Percentiles rank a stretch among this genome's conserved stretches.
Evolutionary conservation across 2,329 filamentous ascomycete genomes (phyloP).

Genomic region (Fusarium pseudocircinatum): DNA sequence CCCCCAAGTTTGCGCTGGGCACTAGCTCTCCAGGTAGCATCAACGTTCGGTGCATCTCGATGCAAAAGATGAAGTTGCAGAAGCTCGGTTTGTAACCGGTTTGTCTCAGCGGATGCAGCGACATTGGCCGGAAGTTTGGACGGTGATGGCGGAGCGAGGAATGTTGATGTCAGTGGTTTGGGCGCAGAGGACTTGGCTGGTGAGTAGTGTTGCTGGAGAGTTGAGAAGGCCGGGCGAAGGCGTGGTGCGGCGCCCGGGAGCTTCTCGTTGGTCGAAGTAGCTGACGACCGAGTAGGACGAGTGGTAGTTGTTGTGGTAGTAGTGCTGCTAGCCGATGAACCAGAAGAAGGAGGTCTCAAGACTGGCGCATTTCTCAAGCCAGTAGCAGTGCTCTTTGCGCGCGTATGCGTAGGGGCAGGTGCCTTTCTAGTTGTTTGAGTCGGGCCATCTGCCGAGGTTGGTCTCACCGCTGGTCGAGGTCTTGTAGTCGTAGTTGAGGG

Average conservation of each 20-base stretch:
- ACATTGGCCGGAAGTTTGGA: slow-evolving; percentile 70
- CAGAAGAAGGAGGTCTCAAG: slow-evolving; percentile 46
- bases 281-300: slow-evolving; percentile 25
- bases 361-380: slow-evolving; percentile 40
- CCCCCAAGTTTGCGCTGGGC: slow-evolving; percentile 59
- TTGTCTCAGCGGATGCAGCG: slow-evolving; percentile 66
- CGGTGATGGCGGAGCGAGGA: slow-evolving; percentile 68
- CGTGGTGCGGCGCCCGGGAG: slow-evolving; percentile 41
- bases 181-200: slow-evolving; percentile 69
- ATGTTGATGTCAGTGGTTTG: slow-evolving; percentile 68
- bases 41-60: slow-evolving; percentile 58
- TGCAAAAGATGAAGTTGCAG: slow-evolving; percentile 73
- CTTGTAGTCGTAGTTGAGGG: slow-evolving; percentile 48
- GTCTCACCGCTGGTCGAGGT: slow-evolving; percentile 40
- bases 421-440: slow-evolving; percentile 34
- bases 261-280: slow-evolving; percentile 31
- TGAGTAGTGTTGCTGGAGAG: slow-evolving; percentile 73
- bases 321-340: slow-evolving; percentile 34
- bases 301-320: slow-evolving; percentile 31
- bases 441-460: slow-evolving; percentile 45
- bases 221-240: slow-evolving; percentile 67
- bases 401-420: slow-evolving; percentile 38
- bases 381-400: slow-evolving; percentile 49
- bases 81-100: slow-evolving; percentile 69
- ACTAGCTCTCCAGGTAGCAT: slow-evolving; percentile 64